A percentile compares a stretch with the other conserved stretches of the same genome.
These are phyloP conservation scores for Xylariaceae sp. DNA, from an alignment of 2,329 filamentous ascomycete genomes.

Conservation along the genomic window DNA sequence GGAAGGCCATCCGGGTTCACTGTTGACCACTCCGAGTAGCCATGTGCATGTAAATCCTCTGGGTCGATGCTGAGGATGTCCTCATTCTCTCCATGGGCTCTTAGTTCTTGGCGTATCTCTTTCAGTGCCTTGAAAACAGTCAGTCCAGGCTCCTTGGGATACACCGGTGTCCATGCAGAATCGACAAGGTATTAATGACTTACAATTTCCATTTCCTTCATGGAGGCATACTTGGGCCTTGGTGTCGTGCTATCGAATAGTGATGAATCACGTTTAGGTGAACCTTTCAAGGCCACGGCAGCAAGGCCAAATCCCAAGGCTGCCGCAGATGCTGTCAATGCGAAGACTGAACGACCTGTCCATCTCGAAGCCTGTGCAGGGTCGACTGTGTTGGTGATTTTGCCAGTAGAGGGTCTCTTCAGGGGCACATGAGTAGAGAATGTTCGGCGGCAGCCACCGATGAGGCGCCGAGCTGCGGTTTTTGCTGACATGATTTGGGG, in stretches of 20 bases:
- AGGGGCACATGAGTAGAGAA: constrained; percentile 14
- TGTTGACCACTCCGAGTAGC: constrained; percentile 73
- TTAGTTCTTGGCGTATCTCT: constrained; percentile 58
- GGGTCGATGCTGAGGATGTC: constrained; percentile 68
- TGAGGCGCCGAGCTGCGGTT: constrained; percentile 23
- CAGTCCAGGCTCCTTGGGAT: background rate
- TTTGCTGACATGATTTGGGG: constrained; percentile 21
- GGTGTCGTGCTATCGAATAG: constrained; percentile 40
- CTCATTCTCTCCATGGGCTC: constrained; percentile 45
- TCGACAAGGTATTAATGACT: constrained; percentile 25
- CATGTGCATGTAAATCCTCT: constrained; percentile 66
- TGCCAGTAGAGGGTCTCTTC: constrained; percentile 17
- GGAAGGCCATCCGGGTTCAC: constrained; percentile 66
- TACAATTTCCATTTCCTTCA: constrained; percentile 58
- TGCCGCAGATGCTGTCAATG: constrained; percentile 41
- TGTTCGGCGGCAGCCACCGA: constrained; percentile 17
- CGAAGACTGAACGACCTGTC: constrained; percentile 41
- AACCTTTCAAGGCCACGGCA: constrained; percentile 33
- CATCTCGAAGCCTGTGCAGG: constrained; percentile 32
- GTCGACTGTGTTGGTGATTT: background rate
- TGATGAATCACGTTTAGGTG: constrained; percentile 33
- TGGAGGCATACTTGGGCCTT: constrained; percentile 52
- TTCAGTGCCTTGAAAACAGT: constrained; percentile 55
- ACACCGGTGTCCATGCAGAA: background rate
- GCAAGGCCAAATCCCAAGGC: constrained; percentile 42